Base-by-base conservation (phyloP, 805 yeast species). In the Candida ulmi region DNA sequence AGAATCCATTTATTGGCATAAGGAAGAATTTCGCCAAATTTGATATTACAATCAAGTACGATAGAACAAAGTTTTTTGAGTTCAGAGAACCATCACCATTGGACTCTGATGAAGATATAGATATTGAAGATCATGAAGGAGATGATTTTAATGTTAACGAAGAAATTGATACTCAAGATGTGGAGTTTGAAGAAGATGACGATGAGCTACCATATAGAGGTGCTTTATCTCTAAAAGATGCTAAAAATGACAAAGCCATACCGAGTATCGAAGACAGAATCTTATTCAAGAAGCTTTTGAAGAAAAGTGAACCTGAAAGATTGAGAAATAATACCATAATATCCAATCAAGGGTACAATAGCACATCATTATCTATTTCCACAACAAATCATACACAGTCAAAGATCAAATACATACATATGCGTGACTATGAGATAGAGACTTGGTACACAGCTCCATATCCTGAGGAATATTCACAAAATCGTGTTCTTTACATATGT, bases 391-490 rank as follows among this genome's bases (percentile, higher is more conserved):
- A 36, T 4, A 48, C 48, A 36, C 36, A 43, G 15, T 45, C 54
- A 13, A 57, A 43, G 45, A 52, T 51, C 38, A 54, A 73, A 36
- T 75, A 74, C 40, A 80, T 90, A 18, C 88, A 80, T 50, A 78
- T 90, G 47, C 76, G 88, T 27, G 72, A 73, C 33, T 76, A 63
- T 58, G 88, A 83, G 55, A 85, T 93, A 21, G 84, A 83, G 44
- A 86, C 96, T 0, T 88, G 97, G 96, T 90, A 85, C 60, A 76
- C 85, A 3, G 80, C 96, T 0, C 98, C 98, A 2, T 93, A 86
- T 56, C 97, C 98, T 0, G 88, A 84, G 44, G 93, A 86, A 53
- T 86, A 79, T 53, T 76, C 86, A 31, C 71, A 70, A 24, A 74
- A 78, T 34, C 66, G 67, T 31, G 72, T 79, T 3, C 63, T 93